Conservation (phyloP, 2,329 filamentous ascomycete species). For the Trichoderma sp. region DNA sequence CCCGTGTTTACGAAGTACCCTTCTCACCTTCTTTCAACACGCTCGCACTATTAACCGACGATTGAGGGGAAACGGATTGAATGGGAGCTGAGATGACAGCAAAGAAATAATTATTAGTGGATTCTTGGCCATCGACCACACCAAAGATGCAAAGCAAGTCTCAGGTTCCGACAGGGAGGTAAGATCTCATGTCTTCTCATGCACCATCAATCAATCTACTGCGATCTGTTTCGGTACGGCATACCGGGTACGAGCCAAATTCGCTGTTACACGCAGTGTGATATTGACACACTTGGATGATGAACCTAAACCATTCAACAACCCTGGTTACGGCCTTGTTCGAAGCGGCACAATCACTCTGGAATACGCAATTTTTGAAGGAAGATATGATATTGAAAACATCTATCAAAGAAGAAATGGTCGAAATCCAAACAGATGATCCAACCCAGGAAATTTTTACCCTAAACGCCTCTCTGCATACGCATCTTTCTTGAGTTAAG, state of each 20-base stretch:
- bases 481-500: not conserved
- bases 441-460: not conserved
- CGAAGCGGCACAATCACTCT: not conserved
- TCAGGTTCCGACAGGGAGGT: not conserved
- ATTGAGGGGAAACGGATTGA: not conserved
- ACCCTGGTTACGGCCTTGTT: too few species aligned
- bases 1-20: not conserved
- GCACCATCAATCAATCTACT: not conserved
- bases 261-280: not conserved
- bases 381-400: not conserved
- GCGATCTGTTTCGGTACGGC: not conserved
- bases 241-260: not conserved
- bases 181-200: not conserved
- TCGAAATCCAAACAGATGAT: not conserved
- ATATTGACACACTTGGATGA: not conserved
- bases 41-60: not conserved
- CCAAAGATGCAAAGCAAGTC: not conserved
- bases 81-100: not conserved
- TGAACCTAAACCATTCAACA: not conserved
- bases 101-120: not conserved
- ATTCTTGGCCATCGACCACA: not conserved
- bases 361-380: not conserved
- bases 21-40: not conserved
- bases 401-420: constrained; percentile 6
- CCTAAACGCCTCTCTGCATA: constrained; percentile 15